phyloP scores from a whole-genome alignment of 2,329 filamentous ascomycete genomes.

The Hypoxylon sp. region DNA sequence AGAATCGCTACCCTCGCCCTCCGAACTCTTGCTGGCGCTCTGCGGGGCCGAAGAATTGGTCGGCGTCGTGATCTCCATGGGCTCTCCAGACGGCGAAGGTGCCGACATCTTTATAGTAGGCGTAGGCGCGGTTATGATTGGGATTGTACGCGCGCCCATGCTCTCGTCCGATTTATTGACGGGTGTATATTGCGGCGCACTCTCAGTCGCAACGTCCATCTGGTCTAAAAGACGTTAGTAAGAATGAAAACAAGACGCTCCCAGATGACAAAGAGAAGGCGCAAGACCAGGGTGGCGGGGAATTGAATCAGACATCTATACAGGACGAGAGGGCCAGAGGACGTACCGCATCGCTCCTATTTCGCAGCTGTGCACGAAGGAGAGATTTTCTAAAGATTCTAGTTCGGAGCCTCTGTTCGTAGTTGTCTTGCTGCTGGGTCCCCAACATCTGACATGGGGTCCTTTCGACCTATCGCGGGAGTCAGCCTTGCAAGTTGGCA shows the following conservation, averaged over 20 bases:
- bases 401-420: constrained; percentile 35
- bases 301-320: constrained; percentile 35
- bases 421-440: constrained; percentile 38
- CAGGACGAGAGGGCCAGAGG: constrained; percentile 36
- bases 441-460: constrained; percentile 44
- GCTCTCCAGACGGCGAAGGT: constrained; percentile 65
- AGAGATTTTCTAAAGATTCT: constrained; percentile 29
- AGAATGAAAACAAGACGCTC: constrained; percentile 26
- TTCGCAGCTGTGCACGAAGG: constrained; percentile 32
- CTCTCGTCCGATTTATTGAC: constrained; percentile 58
- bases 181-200: constrained; percentile 58
- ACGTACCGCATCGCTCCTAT: constrained; percentile 45
- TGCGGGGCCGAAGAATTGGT: constrained; percentile 59
- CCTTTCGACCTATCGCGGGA: constrained; percentile 39
- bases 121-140: constrained; percentile 61
- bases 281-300: constrained; percentile 24
- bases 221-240: constrained; percentile 54
- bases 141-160: constrained; percentile 66
- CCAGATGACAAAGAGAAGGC: constrained; percentile 42
- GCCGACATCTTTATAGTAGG: constrained; percentile 70
- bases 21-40: constrained; percentile 59
- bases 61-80: constrained; percentile 71
- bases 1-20: constrained; percentile 55
- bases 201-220: constrained; percentile 67
- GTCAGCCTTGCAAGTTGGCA: constrained; percentile 42